phyloP scores from a whole-genome alignment of 73 alveolate genomes.

The Uronychia setigera region DNA sequence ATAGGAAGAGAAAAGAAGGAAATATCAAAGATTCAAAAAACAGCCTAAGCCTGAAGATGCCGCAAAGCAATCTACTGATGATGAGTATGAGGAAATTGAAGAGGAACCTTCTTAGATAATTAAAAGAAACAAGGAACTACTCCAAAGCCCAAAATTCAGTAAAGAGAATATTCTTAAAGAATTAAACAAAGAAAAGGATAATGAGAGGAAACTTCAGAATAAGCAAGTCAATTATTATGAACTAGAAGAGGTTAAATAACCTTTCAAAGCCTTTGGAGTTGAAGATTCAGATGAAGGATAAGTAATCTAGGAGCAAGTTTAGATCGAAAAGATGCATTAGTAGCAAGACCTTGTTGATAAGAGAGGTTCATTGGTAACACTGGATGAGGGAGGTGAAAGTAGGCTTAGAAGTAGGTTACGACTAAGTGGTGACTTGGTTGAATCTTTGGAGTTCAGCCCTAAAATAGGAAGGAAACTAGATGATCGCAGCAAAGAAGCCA shows the following conservation, averaged over 20 bases:
- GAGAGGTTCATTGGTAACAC: too few species aligned
- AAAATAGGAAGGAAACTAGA: too few species aligned
- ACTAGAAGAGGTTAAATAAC: neutral
- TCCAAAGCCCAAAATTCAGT: too few species aligned
- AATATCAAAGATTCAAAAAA: neutral
- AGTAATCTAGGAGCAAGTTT: neutral
- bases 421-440: too few species aligned
- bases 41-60: neutral
- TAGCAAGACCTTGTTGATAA: neutral
- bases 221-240: neutral
- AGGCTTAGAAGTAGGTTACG: too few species aligned
- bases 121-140: too few species aligned
- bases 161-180: too few species aligned
- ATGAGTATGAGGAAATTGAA: neutral
- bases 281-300: neutral
- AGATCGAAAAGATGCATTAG: neutral
- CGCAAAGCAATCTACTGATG: neutral
- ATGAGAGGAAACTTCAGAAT: neutral
- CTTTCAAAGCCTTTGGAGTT: neutral
- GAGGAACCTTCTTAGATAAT: neutral
- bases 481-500: neutral
- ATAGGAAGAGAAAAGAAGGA: too few species aligned
- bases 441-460: too few species aligned
- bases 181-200: too few species aligned
- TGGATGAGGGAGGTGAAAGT: too few species aligned